Base-by-base conservation (phyloP, 495 filamentous ascomycete genomes). In the Physcia stellaris region DNA sequence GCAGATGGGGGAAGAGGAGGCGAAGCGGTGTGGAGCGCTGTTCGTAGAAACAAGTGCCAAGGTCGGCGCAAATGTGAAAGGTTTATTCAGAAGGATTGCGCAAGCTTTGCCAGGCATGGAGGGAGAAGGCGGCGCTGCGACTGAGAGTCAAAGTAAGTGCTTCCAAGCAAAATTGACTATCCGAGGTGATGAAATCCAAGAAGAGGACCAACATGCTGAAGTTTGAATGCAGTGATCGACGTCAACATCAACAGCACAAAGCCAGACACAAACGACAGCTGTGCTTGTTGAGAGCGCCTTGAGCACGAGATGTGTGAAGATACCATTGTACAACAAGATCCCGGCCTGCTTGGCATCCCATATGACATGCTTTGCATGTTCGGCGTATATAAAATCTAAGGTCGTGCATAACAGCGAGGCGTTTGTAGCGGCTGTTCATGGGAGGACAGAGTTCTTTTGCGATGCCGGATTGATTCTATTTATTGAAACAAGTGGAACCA, bases 21-120 rank as follows among this genome's bases (percentile, higher is more conserved):
- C 92, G n/a, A 90, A 90, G 68, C 86, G 86, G 68, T 84, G 87
- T 54, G 86, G 87, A 36, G 62, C 94, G 44, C 92, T 96, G 80
- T 98, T 95, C 45, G 86, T 98, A 55, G 90, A 98, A 70, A 98
- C 90, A 37, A 94, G 86, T 61, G 90, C 90, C 27, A 98, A 96
- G 71, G 75, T 94, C 4, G 90, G 90, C 6, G 88, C 96, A 56
- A 98, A 98, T 54, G 90, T 98, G 43, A 96, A 98, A 70, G 80
- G 76, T 41, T 70, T 98, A 37, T 98, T 98, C 67, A 81, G 82
- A 64, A 76, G 84, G 62, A 98, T 98, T 68, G 90, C 90, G 34
- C 90, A 98, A 62, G 90, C 90, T 22, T 71, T 98, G 48, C 90
- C 90, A 3, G 90, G 90, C 21, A 98, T 98, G 90, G 90, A 96